Evolutionary conservation across 2,329 filamentous ascomycete species (phyloP).

Genomic region (Cryphonectria naterciae): DNA sequence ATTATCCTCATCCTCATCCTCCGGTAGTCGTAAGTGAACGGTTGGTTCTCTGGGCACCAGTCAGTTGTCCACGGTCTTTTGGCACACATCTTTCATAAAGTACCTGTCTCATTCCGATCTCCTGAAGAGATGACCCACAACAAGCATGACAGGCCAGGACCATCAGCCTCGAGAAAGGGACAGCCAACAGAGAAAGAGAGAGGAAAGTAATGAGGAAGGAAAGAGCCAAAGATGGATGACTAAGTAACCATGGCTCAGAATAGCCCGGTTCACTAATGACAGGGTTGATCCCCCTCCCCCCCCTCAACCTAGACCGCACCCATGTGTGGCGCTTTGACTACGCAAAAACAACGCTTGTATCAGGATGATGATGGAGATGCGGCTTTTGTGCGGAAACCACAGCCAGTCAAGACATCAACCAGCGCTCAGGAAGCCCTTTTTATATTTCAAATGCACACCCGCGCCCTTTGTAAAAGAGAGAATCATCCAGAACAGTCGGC

Average conservation of each 20-base stretch:
- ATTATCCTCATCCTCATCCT: neutral
- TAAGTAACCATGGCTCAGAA: neutral
- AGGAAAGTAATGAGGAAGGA: neutral
- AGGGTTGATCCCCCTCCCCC: too few relatives aligned
- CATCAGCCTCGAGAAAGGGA: too few relatives aligned
- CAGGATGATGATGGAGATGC: slow-evolving; percentile 12
- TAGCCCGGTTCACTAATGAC: neutral
- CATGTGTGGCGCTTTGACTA: neutral
- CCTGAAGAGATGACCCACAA: too few relatives aligned
- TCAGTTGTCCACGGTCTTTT: too few relatives aligned
- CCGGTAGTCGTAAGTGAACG: neutral
- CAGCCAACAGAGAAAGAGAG: neutral
- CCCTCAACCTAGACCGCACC: neutral
- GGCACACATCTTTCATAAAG: too few relatives aligned
- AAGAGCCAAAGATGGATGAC: neutral
- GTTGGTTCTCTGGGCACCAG: neutral
- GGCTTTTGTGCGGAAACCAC: slow-evolving; percentile 28
- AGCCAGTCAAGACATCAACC: slow-evolving; percentile 9
- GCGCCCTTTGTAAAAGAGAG: neutral
- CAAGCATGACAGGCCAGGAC: too few relatives aligned
- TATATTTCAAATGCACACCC: neutral
- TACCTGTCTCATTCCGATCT: too few relatives aligned
- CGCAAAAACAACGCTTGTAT: slow-evolving; percentile 28
- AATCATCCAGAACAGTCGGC: slow-evolving; percentile 8
- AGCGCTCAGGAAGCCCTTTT: neutral